Conservation (phyloP, 2,329 filamentous ascomycete species). For the Fusarium xyrophilum region DNA sequence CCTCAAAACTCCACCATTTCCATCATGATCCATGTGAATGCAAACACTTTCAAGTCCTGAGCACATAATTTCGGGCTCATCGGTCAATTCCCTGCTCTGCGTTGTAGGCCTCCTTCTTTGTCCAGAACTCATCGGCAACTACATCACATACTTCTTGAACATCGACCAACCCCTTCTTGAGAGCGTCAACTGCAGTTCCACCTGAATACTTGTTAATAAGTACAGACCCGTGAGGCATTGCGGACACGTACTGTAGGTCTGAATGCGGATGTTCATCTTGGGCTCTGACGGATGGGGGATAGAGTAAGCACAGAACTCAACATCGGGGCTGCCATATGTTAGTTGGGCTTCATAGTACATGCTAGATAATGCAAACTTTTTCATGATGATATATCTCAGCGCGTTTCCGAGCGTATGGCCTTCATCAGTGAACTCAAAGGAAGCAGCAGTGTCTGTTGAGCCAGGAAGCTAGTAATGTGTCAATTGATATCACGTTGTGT, state of each 20-base stretch:
- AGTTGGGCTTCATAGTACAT: background rate
- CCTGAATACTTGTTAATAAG: constrained; percentile 58
- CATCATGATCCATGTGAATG: constrained; percentile 39
- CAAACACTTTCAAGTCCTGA: constrained; percentile 16
- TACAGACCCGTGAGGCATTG: too few relatives aligned
- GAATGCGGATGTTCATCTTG: constrained; percentile 97
- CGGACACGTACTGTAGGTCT: constrained; percentile 83
- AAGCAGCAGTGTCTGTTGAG: constrained; percentile 85
- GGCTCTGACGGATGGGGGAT: constrained; percentile 96
- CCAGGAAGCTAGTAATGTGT: constrained; percentile 72
- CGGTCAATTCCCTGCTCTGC: constrained; percentile 45
- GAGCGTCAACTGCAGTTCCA: constrained; percentile 79
- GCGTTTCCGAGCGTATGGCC: constrained; percentile 96
- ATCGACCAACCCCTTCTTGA: constrained; percentile 89
- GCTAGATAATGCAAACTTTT: constrained; percentile 73
- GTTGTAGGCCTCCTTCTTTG: constrained; percentile 55
- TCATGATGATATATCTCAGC: constrained; percentile 95
- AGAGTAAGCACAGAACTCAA: constrained; percentile 98
- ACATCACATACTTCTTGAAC: constrained; percentile 92
- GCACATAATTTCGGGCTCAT: constrained; percentile 28
- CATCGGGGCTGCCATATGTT: constrained; percentile 73
- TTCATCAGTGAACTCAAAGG: constrained; percentile 92
- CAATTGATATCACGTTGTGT: background rate
- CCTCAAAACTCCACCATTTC: constrained; percentile 45
- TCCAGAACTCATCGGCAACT: constrained; percentile 86